These are phyloP conservation scores for Lachnellula hyalina DNA, from an alignment of 2,329 filamentous ascomycete genomes.

Conservation along the genomic window DNA sequence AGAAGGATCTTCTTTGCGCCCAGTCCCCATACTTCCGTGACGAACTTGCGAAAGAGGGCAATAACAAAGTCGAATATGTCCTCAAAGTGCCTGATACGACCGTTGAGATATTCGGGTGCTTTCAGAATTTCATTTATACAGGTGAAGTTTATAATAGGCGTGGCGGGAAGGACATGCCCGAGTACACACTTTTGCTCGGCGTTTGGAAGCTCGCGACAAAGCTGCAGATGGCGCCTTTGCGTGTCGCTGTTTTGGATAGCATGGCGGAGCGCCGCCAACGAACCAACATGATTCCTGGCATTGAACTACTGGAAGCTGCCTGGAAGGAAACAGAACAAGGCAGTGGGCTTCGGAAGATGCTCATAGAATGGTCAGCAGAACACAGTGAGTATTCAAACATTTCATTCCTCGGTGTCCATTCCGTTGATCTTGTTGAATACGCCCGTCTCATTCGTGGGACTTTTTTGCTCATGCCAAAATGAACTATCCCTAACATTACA, in stretches of 20 bases:
- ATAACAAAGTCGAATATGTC: conserved; percentile 21
- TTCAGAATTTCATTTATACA: conserved; percentile 28
- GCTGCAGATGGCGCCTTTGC: conserved; percentile 24
- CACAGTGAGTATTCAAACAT: conserved; percentile 37
- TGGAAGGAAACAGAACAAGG: conserved; percentile 59
- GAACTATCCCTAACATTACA: background rate
- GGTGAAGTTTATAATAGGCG: conserved; percentile 25
- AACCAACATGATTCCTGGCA: conserved; percentile 52
- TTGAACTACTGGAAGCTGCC: conserved; percentile 53
- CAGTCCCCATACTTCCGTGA: conserved; percentile 27
- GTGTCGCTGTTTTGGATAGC: conserved; percentile 40
- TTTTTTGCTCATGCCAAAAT: background rate
- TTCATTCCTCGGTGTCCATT: background rate
- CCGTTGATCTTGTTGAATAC: background rate
- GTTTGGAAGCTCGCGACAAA: conserved; percentile 28
- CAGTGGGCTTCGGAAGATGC: conserved; percentile 52
- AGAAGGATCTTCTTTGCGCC: conserved; percentile 27
- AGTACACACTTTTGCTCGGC: conserved; percentile 24
- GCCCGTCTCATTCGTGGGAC: no score
- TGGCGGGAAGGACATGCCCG: conserved; percentile 19
- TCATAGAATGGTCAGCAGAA: conserved; percentile 58
- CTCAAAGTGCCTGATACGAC: conserved; percentile 24
- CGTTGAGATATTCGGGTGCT: conserved; percentile 26
- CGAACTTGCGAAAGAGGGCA: conserved; percentile 15
- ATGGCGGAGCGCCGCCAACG: conserved; percentile 51